Percentiles rank a stretch among this genome's conserved stretches.
Conservation (phyloP, 352 stramenopile genomes). For the Blastocystis sp. region DNA sequence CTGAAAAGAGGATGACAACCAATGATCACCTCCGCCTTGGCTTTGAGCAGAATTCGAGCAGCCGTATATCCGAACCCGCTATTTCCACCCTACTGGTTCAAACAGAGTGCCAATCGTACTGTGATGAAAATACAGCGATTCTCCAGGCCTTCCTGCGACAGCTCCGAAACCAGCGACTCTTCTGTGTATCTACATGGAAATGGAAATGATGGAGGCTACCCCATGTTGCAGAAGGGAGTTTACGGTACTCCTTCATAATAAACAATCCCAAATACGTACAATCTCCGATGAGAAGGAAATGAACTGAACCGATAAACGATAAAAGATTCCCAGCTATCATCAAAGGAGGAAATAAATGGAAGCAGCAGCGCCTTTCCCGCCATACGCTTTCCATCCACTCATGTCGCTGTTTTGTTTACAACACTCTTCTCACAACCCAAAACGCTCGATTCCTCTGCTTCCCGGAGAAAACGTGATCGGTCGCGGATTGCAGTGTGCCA, state of each 20-base stretch:
- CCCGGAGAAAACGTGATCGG: constrained; percentile 22
- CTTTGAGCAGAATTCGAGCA: neutral
- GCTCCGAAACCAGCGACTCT: neutral
- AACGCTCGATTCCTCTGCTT: neutral
- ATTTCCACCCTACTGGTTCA: constrained; percentile 2
- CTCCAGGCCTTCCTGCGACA: neutral
- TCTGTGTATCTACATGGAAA: neutral
- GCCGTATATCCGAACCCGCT: constrained; percentile 40
- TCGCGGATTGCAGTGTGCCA: neutral
- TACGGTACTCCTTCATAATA: too few relatives aligned
- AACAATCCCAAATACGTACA: neutral
- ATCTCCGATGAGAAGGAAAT: neutral
- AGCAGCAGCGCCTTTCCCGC: neutral
- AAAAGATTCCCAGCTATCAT: neutral
- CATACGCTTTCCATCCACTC: neutral
- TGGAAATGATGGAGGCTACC: neutral
- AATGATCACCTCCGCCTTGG: neutral
- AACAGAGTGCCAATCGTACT: neutral
- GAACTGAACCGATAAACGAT: neutral
- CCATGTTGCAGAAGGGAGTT: neutral
- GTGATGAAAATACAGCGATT: constrained; percentile 40
- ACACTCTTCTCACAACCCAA: neutral
- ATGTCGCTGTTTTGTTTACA: neutral
- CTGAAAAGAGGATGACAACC: neutral
- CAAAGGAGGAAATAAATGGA: neutral